phyloP scores from a whole-genome alignment of 208 protist genomes.

The Crithidia bombi region DNA sequence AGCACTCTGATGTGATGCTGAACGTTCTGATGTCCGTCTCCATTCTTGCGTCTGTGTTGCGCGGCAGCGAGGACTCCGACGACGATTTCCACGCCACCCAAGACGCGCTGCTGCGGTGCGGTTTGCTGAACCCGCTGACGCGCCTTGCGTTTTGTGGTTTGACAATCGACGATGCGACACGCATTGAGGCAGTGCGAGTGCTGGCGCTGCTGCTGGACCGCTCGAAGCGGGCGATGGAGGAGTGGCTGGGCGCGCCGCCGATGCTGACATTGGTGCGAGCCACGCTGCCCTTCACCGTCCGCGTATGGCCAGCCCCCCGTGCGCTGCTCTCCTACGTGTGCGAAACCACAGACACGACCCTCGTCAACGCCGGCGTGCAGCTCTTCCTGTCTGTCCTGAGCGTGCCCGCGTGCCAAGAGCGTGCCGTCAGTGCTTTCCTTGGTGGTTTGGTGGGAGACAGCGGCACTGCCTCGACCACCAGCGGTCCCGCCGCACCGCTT shows the following conservation, averaged over 20 bases:
- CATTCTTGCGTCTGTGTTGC: slow-evolving; percentile 61
- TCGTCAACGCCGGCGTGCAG: slow-evolving; percentile 55
- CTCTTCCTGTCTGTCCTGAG: slow-evolving; percentile 46
- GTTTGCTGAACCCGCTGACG: slow-evolving; percentile 55
- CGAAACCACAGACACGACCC: slow-evolving; percentile 51
- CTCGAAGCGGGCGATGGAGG: slow-evolving; percentile 42
- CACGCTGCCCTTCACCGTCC: slow-evolving; percentile 22
- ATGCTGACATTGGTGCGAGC: slow-evolving; percentile 31
- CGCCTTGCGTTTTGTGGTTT: slow-evolving; percentile 63
- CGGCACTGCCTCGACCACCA: slow-evolving; percentile 8
- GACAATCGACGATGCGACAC: slow-evolving; percentile 71
- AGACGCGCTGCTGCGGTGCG: slow-evolving; percentile 51
- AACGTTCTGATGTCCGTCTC: slow-evolving; percentile 57
- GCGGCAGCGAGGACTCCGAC: slow-evolving; percentile 38
- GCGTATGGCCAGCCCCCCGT: slow-evolving; percentile 45
- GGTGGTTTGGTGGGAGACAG: slow-evolving; percentile 18
- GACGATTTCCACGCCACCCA: slow-evolving; percentile 27
- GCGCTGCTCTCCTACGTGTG: slow-evolving; percentile 67
- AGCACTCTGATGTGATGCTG: slow-evolving; percentile 11
- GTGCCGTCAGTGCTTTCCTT: slow-evolving; percentile 20
- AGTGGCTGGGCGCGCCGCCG: slow-evolving; percentile 38
- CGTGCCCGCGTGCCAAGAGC: slow-evolving; percentile 26
- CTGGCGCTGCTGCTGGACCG: slow-evolving; percentile 52
- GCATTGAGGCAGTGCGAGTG: slow-evolving; percentile 76
- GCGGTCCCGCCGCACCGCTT: too few relatives aligned